These are phyloP conservation scores for Grammothele lineata DNA, from an alignment of 768 basidiomycete species.

Conservation along the genomic window DNA sequence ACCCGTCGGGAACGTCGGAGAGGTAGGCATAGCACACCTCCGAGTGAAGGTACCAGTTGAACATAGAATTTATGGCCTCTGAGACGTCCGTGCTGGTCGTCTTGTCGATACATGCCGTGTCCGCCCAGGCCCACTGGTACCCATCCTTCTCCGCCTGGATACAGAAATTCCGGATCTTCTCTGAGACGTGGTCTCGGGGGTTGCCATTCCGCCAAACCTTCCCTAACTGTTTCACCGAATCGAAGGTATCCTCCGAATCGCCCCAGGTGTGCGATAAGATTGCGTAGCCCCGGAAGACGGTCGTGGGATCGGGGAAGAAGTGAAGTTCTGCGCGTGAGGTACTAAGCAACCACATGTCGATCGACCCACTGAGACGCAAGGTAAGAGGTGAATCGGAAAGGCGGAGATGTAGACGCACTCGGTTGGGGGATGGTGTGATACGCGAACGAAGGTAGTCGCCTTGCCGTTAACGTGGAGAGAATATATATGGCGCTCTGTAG, in stretches of 20 bases:
- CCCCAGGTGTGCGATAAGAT: neutral
- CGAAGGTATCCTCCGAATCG: neutral
- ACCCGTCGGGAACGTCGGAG: neutral
- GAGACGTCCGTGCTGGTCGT: neutral
- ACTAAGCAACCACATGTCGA: neutral
- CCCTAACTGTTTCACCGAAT: neutral
- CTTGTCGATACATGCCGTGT: conserved; percentile 7
- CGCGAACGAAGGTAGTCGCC: too few species aligned
- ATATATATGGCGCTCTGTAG: too few species aligned
- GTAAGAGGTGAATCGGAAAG: too few species aligned
- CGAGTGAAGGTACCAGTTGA: neutral
- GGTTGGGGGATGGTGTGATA: too few species aligned
- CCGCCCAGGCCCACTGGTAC: conserved; percentile 4
- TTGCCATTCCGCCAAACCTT: neutral
- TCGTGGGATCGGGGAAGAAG: neutral
- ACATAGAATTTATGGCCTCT: conserved; percentile 2
- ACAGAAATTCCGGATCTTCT: conserved; percentile 1
- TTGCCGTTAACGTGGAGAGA: too few species aligned
- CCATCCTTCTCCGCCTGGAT: neutral
- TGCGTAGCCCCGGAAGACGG: neutral
- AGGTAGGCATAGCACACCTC: neutral
- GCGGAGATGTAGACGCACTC: too few species aligned
- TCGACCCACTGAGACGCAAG: too few species aligned
- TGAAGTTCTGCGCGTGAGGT: neutral
- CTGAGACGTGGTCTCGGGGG: neutral